Conservation (phyloP, 2,329 filamentous ascomycete species). For the Periconia digitata region DNA sequence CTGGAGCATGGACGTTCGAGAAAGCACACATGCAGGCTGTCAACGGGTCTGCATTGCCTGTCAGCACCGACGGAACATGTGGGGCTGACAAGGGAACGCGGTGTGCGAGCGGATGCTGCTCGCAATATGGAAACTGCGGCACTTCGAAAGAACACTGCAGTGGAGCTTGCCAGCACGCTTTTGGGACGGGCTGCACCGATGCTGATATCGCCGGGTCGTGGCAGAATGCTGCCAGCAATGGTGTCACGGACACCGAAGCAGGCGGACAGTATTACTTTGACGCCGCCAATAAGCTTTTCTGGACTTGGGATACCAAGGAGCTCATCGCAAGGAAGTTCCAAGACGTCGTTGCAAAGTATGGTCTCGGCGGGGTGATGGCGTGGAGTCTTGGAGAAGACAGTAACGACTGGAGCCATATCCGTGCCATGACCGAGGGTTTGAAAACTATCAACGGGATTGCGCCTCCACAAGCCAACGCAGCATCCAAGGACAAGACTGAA, state of each 20-base stretch:
- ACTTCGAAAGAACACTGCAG: constrained; percentile 27
- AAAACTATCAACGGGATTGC: neutral
- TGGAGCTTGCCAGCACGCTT: constrained; percentile 36
- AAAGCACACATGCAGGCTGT: constrained; percentile 30
- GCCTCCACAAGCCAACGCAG: neutral
- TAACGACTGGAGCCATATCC: constrained; percentile 45
- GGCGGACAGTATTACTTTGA: constrained; percentile 75
- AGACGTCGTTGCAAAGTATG: constrained; percentile 57
- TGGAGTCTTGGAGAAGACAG: constrained; percentile 73
- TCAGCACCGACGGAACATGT: constrained; percentile 32
- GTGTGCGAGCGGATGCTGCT: constrained; percentile 33
- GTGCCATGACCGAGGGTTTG: constrained; percentile 37
- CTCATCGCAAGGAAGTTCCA: constrained; percentile 65
- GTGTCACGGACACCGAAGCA: constrained; percentile 57
- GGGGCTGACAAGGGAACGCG: constrained; percentile 30
- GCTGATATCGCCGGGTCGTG: constrained; percentile 60
- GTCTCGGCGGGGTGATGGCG: constrained; percentile 71
- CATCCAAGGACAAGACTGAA: neutral
- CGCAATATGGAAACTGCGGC: constrained; percentile 38
- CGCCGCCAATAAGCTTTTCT: constrained; percentile 60
- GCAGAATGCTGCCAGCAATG: constrained; percentile 54
- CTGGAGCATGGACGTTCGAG: constrained; percentile 58
- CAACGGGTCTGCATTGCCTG: constrained; percentile 12
- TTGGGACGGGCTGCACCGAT: constrained; percentile 47
- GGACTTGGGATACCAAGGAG: constrained; percentile 70